Conservation (phyloP, 352 stramenopile genomes). For the Pythium chondricola region DNA sequence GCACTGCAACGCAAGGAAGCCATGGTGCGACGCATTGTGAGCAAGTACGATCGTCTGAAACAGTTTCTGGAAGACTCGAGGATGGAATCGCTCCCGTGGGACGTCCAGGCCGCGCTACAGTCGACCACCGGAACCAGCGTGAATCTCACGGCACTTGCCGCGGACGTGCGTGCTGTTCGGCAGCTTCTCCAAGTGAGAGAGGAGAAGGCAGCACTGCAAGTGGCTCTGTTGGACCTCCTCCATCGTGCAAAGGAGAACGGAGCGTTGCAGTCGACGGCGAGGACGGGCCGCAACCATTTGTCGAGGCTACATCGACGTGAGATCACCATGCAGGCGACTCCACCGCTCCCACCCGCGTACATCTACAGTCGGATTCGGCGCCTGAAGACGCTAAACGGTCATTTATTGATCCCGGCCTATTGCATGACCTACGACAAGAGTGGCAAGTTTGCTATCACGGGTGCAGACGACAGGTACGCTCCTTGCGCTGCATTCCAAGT, state of each 20-base stretch:
- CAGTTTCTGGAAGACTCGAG: constrained; percentile 41
- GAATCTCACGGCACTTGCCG: constrained; percentile 37
- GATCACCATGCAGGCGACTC: constrained; percentile 24
- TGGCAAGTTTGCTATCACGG: constrained; percentile 95
- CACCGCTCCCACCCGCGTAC: constrained; percentile 40
- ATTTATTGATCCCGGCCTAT: constrained; percentile 93
- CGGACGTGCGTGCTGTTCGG: constrained; percentile 64
- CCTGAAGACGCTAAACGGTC: constrained; percentile 88
- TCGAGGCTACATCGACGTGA: constrained; percentile 50
- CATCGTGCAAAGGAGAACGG: constrained; percentile 29
- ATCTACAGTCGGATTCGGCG: constrained; percentile 75
- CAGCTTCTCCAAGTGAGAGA: constrained; percentile 68
- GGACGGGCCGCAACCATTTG: constrained; percentile 52
- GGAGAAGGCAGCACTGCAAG: constrained; percentile 27
- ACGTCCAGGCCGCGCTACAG: constrained; percentile 36
- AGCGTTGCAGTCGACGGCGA: constrained; percentile 39
- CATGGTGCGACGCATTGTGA: constrained; percentile 59
- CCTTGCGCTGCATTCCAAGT: constrained; percentile 4
- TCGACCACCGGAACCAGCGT: constrained; percentile 27
- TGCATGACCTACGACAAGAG: constrained; percentile 95
- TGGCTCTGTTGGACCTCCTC: constrained; percentile 28
- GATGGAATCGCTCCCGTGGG: constrained; percentile 43
- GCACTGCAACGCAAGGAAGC: constrained; percentile 38
- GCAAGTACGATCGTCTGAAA: constrained; percentile 62
- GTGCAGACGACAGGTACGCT: constrained; percentile 91